These are phyloP conservation scores for Mollisia scopiformis DNA, from an alignment of 2,329 filamentous ascomycete species.

Conservation along the genomic window DNA sequence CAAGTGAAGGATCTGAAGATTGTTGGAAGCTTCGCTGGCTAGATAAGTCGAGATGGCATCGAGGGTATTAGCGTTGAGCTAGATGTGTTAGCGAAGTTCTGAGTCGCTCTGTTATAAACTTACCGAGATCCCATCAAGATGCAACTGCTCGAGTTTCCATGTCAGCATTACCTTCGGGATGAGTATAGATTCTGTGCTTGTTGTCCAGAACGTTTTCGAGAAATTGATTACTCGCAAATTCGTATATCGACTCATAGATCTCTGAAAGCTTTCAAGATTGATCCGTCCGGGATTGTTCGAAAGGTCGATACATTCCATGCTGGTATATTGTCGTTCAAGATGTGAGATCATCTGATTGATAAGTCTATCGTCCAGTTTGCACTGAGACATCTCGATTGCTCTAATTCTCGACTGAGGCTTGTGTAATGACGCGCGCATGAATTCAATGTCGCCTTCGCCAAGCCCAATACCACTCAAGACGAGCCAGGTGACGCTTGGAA, in stretches of 20 bases:
- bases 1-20: slow-evolving; percentile 62
- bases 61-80: slow-evolving; percentile 63
- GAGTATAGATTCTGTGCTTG: slow-evolving; percentile 65
- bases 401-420: slow-evolving; percentile 66
- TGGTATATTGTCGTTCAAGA: slow-evolving; percentile 65
- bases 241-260: slow-evolving; percentile 67
- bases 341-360: slow-evolving; percentile 66
- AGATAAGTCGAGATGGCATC: slow-evolving; percentile 69
- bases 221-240: slow-evolving; percentile 68
- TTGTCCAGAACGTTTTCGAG: slow-evolving; percentile 65
- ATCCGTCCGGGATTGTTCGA: slow-evolving; percentile 69
- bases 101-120: slow-evolving; percentile 1
- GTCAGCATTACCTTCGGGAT: slow-evolving; percentile 66
- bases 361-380: slow-evolving; percentile 59
- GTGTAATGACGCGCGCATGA: slow-evolving; percentile 66
- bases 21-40: slow-evolving; percentile 59
- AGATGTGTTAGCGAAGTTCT: slow-evolving; percentile 26
- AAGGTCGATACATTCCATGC: slow-evolving; percentile 68
- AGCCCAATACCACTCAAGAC: slow-evolving; percentile 69
- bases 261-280: slow-evolving; percentile 65
- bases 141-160: slow-evolving; percentile 69
- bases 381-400: slow-evolving; percentile 68
- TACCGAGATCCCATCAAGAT: slow-evolving; percentile 63
- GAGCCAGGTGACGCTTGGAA: slow-evolving; percentile 74
- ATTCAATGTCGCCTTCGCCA: slow-evolving; percentile 72